Base-by-base conservation (phyloP, 75 land plant genomes). In the Sequoiadendron giganteum region DNA sequence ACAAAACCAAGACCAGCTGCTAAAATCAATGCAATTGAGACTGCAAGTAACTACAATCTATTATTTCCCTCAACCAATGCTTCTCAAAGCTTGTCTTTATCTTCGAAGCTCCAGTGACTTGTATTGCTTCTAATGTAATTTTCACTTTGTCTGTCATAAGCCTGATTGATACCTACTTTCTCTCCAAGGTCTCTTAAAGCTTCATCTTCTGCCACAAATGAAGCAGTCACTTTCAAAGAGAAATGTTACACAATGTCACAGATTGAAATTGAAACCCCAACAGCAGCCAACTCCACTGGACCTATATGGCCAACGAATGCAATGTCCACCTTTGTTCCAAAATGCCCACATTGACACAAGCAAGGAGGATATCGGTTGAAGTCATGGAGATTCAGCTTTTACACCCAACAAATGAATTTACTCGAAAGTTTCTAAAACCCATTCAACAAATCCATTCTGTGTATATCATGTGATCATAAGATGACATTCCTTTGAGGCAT, bases 161-260 rank as follows among this genome's bases (percentile, higher is more conserved):
- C 81, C 86, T 38, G 65, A 68, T 68, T 21, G n/a, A 19, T 28
- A 85, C 55, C 13, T 55, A 61, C 82, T 56, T 85, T 54, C 34
- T 36, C 85, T 15, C 52, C 87, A 36, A 86, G 42, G 55, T 38
- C 88, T 52, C 80, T n/a, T 34, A 86, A 45, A 79, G 94, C 95
- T 87, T 92, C 92, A 87, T 98, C 97, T 90, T 97, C 99, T 61
- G 99, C 99, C 85, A 98, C 99, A 94, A 97, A 98, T 70, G 99
- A 98, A 56, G 99, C 97, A 9, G 99, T 98, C 54, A 97, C 87
- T 81, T 96, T 98, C 42, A 94, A 85, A 98, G 92, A 32, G 99
- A 99, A 38, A 98, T 91, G 83, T 98, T 98, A 95, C 18, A 98
- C 94, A 68, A 98, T 85, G 88, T 98, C 97, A 81, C 95, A 98